Base-by-base conservation (phyloP, 129 eudicot genomes). In the Flaveria trinervia region DNA sequence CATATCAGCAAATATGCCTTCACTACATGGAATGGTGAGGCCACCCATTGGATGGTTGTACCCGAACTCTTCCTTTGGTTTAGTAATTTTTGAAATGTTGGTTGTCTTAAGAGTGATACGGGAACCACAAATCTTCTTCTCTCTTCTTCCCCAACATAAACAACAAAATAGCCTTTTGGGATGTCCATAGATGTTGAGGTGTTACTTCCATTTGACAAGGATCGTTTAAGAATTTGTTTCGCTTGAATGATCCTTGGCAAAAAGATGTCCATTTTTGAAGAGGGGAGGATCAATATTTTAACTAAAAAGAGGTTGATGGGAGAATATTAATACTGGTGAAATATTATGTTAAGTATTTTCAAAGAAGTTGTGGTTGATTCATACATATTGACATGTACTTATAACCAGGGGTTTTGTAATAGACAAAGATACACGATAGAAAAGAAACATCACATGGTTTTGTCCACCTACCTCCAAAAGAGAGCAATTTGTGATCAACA, bases 11-110 rank as follows among this genome's bases (percentile, higher is more conserved):
- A 54, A 54, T 54, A 54, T 17, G 23, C 17, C 60, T 54, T 54
- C 60, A n/a, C 60, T 54, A n/a, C 60, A 54, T 54, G 60, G 60
- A 54, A 54, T 54, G 22, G 60, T 54, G 60, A 54, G 60, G 25
- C 60, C 23, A 54, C 60, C 60, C 60, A 54, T 54, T 54, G 23
- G 60, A 54, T 54, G 60, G 60, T 54, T 54, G 59, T 16, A 52
- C 23, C 23, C 59, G 14, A 52, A 52, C 59, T 52, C n/a, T n/a
- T 52, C 59, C 59, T 52, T 9, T 15, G 20, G 15, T 52, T 22
- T 5, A 52, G 20, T 5, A 52, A n/a, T 52, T 52, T 22, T n/a
- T 52, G 59, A n/a, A 52, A 52, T 52, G 59, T 0, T 0, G 59
- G 59, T 5, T 52, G 9, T 1, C 59, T 52, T 52, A 52, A 52